Conservation (phyloP, 139 green algal species). For the Chlamydomonas asymmetrica region DNA sequence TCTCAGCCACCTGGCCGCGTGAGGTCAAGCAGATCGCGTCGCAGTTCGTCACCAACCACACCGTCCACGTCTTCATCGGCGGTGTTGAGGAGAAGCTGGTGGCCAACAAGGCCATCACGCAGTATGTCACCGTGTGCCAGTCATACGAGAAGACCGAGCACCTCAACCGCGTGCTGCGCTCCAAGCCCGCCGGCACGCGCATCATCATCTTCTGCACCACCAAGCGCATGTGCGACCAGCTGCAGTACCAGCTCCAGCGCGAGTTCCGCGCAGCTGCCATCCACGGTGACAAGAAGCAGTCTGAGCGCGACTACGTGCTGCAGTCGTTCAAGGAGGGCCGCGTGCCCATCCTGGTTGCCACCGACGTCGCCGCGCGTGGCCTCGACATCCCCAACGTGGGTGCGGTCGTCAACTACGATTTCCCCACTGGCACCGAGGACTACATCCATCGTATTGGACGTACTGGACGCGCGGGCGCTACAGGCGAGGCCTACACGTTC, state of each 20-base stretch:
- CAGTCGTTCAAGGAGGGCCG: slow-evolving; percentile 84
- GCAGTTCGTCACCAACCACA: slow-evolving; percentile 78
- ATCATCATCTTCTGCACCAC: slow-evolving; percentile 91
- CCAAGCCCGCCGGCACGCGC: slow-evolving; percentile 59
- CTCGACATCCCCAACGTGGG: slow-evolving; percentile 88
- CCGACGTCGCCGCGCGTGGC: slow-evolving; percentile 95
- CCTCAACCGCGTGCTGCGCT: slow-evolving; percentile 69
- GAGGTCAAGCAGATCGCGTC: slow-evolving; percentile 88
- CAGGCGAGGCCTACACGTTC: slow-evolving; percentile 79
- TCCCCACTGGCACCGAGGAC: slow-evolving; percentile 80
- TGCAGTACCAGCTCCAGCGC: slow-evolving; percentile 52
- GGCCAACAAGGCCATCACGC: slow-evolving; percentile 91
- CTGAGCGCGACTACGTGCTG: slow-evolving; percentile 88
- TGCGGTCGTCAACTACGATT: slow-evolving; percentile 88
- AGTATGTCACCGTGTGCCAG: slow-evolving; percentile 61
- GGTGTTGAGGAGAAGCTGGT: slow-evolving; percentile 86
- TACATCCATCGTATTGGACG: slow-evolving; percentile 91
- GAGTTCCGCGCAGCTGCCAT: slow-evolving; percentile 78
- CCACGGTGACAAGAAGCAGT: slow-evolving; percentile 95
- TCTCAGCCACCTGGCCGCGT: slow-evolving; percentile 86
- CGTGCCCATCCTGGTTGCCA: slow-evolving; percentile 87
- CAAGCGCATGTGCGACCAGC: slow-evolving; percentile 94
- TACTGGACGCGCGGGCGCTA: slow-evolving; percentile 83
- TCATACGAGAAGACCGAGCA: slow-evolving; percentile 74
- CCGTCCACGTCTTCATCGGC: slow-evolving; percentile 90